These are phyloP conservation scores for Pyrus hybrid DNA, from an alignment of 331 rosid species.

Conservation along the genomic window DNA sequence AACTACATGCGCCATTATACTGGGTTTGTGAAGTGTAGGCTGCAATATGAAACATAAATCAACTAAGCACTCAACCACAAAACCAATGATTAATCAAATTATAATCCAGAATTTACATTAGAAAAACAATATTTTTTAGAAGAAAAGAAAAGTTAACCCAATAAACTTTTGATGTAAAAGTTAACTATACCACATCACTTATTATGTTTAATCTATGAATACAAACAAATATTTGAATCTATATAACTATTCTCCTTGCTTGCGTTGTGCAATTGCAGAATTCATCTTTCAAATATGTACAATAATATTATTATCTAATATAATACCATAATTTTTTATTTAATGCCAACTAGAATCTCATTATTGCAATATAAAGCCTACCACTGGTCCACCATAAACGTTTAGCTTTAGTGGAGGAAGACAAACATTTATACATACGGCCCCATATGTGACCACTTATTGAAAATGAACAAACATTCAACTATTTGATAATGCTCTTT, in stretches of 20 bases:
- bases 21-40: conserved; percentile 98
- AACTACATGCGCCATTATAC: conserved; percentile 94
- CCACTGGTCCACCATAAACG: neutral
- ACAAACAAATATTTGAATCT: neutral
- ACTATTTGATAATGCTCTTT: no score
- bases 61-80: neutral
- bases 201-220: no score
- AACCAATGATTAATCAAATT: neutral
- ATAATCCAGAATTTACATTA: neutral
- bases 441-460: neutral
- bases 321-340: neutral
- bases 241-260: neutral
- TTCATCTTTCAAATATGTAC: neutral
- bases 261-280: neutral
- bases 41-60: conserved; percentile 22
- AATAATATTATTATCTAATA: neutral
- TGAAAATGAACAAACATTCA: neutral
- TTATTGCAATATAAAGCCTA: no score
- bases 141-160: no score
- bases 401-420: no score
- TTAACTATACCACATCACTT: no score
- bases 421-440: neutral
- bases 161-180: no score
- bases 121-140: no score
- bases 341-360: neutral